Conservation (phyloP, 129 eudicot genomes). For the Silybum marianum region DNA sequence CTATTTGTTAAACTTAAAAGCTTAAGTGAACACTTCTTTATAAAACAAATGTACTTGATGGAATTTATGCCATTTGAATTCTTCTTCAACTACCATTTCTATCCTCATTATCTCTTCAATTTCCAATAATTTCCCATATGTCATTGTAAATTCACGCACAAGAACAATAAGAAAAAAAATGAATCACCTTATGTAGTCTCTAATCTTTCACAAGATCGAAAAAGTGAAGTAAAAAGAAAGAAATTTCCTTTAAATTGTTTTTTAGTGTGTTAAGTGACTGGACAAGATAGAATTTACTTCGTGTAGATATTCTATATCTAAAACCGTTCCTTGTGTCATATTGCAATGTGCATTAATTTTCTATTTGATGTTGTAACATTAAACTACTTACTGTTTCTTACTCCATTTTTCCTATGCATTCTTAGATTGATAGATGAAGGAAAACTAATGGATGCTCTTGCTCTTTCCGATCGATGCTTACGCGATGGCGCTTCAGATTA, state of each 20-base stretch:
- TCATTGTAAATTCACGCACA: neutral
- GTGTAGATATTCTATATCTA: neutral
- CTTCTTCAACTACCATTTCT: neutral
- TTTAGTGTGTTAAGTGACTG: neutral
- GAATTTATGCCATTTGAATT: neutral
- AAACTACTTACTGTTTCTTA: conserved; percentile 16
- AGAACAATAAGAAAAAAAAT: neutral
- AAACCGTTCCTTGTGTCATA: conserved; percentile 3
- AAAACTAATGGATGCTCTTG: conserved; percentile 94
- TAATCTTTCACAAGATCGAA: neutral
- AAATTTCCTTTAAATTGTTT: neutral
- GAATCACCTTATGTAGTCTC: neutral
- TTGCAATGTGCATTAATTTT: conserved; percentile 4
- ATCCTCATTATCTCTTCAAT: neutral
- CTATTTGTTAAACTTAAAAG: neutral
- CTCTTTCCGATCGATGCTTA: conserved; percentile 95
- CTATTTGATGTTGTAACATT: neutral
- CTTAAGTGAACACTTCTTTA: neutral
- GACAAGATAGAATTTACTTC: neutral
- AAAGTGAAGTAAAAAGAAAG: neutral
- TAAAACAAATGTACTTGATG: neutral
- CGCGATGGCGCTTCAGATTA: conserved; percentile 89
- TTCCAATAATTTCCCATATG: neutral
- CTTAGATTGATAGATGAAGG: conserved; percentile 89
- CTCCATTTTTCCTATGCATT: conserved; percentile 10